Percentiles rank a stretch among this genome's conserved stretches.
These are phyloP conservation scores for Begonia peltatifolia DNA, from an alignment of 306 rosid genomes.

Conservation along the genomic window DNA sequence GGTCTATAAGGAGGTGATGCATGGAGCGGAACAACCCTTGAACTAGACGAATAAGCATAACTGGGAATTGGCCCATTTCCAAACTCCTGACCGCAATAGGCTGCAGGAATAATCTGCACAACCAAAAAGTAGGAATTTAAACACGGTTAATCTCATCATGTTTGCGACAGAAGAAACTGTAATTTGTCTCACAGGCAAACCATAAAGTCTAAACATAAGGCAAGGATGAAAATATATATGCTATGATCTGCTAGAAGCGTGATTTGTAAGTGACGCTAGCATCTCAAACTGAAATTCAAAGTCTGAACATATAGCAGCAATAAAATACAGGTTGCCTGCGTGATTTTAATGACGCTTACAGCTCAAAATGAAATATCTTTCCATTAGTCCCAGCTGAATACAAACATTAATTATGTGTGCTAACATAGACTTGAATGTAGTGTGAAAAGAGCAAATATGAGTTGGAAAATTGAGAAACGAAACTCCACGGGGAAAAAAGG, in stretches of 20 bases:
- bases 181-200: not conserved
- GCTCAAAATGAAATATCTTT: too few species aligned
- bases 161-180: not conserved
- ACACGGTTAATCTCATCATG: not conserved
- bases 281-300: not conserved
- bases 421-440: too few species aligned
- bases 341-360: too few species aligned
- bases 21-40: slow-evolving; percentile 40
- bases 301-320: not conserved
- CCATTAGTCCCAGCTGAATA: too few species aligned
- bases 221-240: not conserved
- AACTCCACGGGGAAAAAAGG: not conserved
- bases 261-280: not conserved
- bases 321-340: too few species aligned
- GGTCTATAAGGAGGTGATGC: slow-evolving; percentile 76
- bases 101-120: slow-evolving; percentile 39
- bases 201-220: not conserved
- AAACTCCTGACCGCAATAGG: slow-evolving; percentile 47
- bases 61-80: slow-evolving; percentile 35
- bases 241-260: not conserved
- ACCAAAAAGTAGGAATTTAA: not conserved
- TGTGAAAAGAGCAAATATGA: not conserved
- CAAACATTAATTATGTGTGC: too few species aligned
- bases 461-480: not conserved
- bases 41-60: slow-evolving; percentile 32